Base-by-base conservation (phyloP, 805 yeast species). In the Lipomyces orientalis region DNA sequence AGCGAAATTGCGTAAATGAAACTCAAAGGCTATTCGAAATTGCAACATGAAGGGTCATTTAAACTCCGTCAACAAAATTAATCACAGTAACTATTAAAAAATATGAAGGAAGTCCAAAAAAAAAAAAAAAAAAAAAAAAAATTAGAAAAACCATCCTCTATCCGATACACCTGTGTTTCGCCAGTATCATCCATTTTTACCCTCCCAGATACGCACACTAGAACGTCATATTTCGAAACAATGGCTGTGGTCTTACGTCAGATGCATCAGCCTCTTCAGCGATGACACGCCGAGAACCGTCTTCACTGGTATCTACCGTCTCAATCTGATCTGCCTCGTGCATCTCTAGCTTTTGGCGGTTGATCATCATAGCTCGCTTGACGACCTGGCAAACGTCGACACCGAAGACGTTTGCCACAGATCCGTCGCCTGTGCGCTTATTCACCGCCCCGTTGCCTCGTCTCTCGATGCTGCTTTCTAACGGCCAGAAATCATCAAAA, bases 301-400 rank as follows among this genome's bases (percentile, higher is more conserved):
- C 64, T 22, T 46, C 60, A 10, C 25, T 29, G 49, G 33, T 6
- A 29, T 57, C 39, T 2, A 19, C 19, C 10, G 49, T n/a, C 59
- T 37, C 31, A 19, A 19, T 2, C 49, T 35, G 6, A 31, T 4
- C 33, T 2, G 25, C 16, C 59, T 31, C 39, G 9, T 9, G n/a
- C 43, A 60, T 51, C 58, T n/a, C 16, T 3, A 31, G 54, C 52
- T 55, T 51, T 46, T 62, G 70, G 37, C 69, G 66, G 52, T 65
- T 58, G 35, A 68, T 62, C 60, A 67, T 54, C 54, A 68, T 63
- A 6, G 85, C 86, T n/a, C 86, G 75, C 65, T 80, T 76, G 4
- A 83, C 81, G 31, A 83, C 84, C 54, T 85, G 80, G 69, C 85
- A 83, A 43, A 86, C 79, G 74, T 86, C 89, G 59, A 86, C 87